Percentiles rank a stretch among this genome's conserved stretches.
These are phyloP conservation scores for Brasenia schreberi DNA, from an alignment of 164 flowering plant species.

Conservation along the genomic window DNA sequence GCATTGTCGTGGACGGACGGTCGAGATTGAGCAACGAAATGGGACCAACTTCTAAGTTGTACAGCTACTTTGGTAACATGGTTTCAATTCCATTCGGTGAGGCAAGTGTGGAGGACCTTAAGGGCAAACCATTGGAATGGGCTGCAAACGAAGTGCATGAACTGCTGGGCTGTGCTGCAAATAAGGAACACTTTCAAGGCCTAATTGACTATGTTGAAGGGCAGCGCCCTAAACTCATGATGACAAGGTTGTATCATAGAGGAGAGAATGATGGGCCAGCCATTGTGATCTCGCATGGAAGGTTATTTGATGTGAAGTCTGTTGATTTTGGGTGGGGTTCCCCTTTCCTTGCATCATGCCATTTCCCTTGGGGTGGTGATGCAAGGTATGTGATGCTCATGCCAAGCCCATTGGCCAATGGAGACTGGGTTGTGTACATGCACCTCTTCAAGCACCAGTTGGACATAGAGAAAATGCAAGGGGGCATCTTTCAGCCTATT, in stretches of 20 bases:
- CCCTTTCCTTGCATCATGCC: slow-evolving; percentile 10
- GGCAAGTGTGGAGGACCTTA: slow-evolving; percentile 6
- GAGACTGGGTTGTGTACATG: slow-evolving; percentile 58
- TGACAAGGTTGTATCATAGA: slow-evolving; percentile 16
- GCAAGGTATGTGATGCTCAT: slow-evolving; percentile 34
- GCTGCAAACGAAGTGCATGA: slow-evolving; percentile 15
- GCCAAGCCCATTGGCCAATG: slow-evolving; percentile 22
- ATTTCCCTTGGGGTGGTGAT: slow-evolving; percentile 25
- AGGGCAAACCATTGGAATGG: slow-evolving; percentile 14
- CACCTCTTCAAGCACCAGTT: slow-evolving; percentile 24
- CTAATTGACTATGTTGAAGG: slow-evolving; percentile 27
- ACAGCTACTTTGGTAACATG: slow-evolving; percentile 24
- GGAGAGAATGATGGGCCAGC: slow-evolving; percentile 20
- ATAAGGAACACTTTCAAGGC: slow-evolving; percentile 23
- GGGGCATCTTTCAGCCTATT: slow-evolving; percentile 24
- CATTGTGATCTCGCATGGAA: slow-evolving; percentile 24
- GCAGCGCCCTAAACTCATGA: slow-evolving; percentile 15
- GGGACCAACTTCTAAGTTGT: slow-evolving; percentile 4
- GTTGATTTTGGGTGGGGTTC: slow-evolving; percentile 30
- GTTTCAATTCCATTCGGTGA: slow-evolving; percentile 21
- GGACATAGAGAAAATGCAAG: slow-evolving; percentile 23
- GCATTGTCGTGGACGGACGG: slow-evolving; percentile 24
- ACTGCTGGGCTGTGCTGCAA: slow-evolving; percentile 6
- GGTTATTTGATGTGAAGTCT: slow-evolving; percentile 15
- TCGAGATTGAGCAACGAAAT: not conserved